Evolutionary conservation across 768 basidiomycete species (phyloP), one percentile per base, ranked within the genome.

Genomic region (Boletus sensibilis): DNA sequence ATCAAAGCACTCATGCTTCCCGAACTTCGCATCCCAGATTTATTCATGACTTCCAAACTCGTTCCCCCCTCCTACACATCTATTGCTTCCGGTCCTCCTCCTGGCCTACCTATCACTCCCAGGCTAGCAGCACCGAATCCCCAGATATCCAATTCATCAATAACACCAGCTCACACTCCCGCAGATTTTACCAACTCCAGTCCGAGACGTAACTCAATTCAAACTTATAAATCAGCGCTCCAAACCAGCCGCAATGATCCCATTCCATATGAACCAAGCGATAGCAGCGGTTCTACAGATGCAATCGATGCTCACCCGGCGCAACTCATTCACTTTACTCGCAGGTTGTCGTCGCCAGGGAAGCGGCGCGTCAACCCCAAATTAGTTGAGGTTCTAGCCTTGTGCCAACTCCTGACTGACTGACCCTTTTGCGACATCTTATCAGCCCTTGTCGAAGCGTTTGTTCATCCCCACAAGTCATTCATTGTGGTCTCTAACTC

Each of bases 371-470:
- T 82, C 61, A 80, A 81, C 70, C 79, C 84, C 44, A 78, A 77
- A 64, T 66, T 84, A 63, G 84, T 85, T 75, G 73, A 72, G 75
- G 72, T 7, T 27, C 42, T 54, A 5, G 37, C 41, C 57, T 59
- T 51, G 20, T 21, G 41, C 49, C 35, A 61, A 48, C 40, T 14
- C 52, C 52, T 40, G 54, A 61, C 55, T 64, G 37, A 63, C 62
- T 37, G 57, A 68, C 53, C 48, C 56, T 64, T 62, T 60, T 39
- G 16, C 41, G 20, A 41, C 25, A 42, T 46, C 52, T 37, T n/a
- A 50, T 51, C 65, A 85, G 84, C 73, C 79, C 55, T 76, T 86
- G 59, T 83, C 81, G 46, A 86, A 85, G 66, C 84, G 85, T 86
- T 68, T 56, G 83, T 80, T 52, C 37, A 52, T 50, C 40, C 54